Conservation (phyloP, 1,284 basidiomycete species). For the Cutaneotrichosporon dermatis region DNA sequence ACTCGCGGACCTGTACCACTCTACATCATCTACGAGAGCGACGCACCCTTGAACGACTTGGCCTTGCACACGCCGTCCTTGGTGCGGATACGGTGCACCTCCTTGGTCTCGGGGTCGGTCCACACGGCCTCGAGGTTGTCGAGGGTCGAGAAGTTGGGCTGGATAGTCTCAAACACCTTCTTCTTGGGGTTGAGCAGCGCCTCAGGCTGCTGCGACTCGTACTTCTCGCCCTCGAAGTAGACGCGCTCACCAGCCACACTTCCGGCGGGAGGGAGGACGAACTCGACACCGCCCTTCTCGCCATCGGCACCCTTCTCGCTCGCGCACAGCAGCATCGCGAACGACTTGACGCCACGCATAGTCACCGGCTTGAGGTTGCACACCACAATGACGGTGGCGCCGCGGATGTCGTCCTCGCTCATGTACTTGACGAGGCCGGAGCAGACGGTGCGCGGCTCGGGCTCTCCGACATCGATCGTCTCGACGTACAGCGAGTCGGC, state of each 20-base stretch:
- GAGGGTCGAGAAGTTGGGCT: constrained; percentile 82
- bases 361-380: constrained; percentile 89
- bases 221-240: constrained; percentile 85
- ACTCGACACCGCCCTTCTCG: constrained; percentile 84
- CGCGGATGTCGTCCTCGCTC: constrained; percentile 85
- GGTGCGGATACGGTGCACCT: constrained; percentile 76
- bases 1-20: not conserved
- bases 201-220: constrained; percentile 66
- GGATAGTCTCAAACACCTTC: constrained; percentile 93
- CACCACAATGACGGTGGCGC: constrained; percentile 78
- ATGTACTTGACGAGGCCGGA: constrained; percentile 93
- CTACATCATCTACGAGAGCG: constrained; percentile 61
- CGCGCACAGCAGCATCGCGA: constrained; percentile 92
- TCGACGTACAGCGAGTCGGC: constrained; percentile 89
- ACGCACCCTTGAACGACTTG: constrained; percentile 78
- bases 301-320: constrained; percentile 67
- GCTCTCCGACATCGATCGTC: constrained; percentile 87
- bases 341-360: constrained; percentile 94
- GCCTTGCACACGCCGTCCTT: constrained; percentile 74
- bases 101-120: constrained; percentile 78
- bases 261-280: constrained; percentile 79
- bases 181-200: constrained; percentile 91
- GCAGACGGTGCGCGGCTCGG: constrained; percentile 86
- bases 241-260: constrained; percentile 84
- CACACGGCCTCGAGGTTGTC: constrained; percentile 82